Base-by-base conservation (phyloP, 2,329 filamentous ascomycete species). In the Zymoseptoria ardabiliae region DNA sequence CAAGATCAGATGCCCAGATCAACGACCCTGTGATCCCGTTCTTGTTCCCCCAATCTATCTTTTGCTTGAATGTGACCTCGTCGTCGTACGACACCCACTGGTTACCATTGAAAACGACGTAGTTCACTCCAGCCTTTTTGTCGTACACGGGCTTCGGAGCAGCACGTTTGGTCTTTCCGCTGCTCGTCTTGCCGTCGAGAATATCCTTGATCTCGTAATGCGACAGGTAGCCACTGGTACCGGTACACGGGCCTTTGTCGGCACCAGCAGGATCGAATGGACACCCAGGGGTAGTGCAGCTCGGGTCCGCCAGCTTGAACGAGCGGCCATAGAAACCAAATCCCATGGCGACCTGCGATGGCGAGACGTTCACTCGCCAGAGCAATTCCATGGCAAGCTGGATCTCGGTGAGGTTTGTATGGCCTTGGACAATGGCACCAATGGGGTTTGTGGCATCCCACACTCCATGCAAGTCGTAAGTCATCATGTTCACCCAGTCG, bases 381-480 rank as follows among this genome's bases (percentile, higher is more conserved):
- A 82, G 66, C 0, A 82, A 74, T 3, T 79, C 73, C 0, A 79
- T 53, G 0, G 71, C 71, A 0, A 63, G 25, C 4, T 76, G 68
- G 19, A 81, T 80, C 65, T 81, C 78, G 2, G 77, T 78, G 0
- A 81, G 57, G 61, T 81, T 80, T 0, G 79, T 78, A 60, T 81
- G 78, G 0, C 68, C 65, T 13, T 70, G 61, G 4, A 75, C 66
- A 11, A 68, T 68, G 0, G 69, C 50, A 0, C 77, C 77, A 61
- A 21, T 30, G 67, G 53, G 53, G 52, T 55, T 53, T 3, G 35
- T 23, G 2, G 41, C 17, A 25, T 59, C 57, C 57, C 57, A 59
- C 35, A 45, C 13, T 0, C 79, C 78, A 59, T 81, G 76, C 0
- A 80, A 59, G 59, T 81, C 76, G 60, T 80, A 80, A 0, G 71